Conservation (phyloP, 192 early-diverging fungal species). For the Coemansia sp. region DNA sequence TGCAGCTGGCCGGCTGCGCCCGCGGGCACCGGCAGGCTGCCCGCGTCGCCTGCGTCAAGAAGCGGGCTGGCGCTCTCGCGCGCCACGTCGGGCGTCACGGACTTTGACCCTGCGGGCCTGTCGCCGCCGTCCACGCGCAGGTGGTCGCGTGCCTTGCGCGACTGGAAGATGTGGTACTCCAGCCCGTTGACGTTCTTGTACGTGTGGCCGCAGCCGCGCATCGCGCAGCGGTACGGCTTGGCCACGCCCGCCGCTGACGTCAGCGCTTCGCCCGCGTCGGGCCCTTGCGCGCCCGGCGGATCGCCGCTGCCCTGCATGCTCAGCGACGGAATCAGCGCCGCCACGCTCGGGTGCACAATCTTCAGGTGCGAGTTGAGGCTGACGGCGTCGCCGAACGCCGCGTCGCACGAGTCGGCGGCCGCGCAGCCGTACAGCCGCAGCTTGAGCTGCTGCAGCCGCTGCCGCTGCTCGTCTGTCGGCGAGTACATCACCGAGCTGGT, state of each 20-base stretch:
- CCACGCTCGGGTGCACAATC: slow-evolving; percentile 33
- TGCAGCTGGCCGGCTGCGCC: slow-evolving; percentile 6
- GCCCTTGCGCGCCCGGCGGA: background rate
- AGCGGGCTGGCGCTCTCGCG: background rate
- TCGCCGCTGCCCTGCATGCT: slow-evolving; percentile 1
- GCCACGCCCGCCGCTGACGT: background rate
- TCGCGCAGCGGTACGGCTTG: slow-evolving; percentile 65
- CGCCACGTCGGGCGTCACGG: background rate
- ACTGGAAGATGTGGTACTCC: slow-evolving; percentile 70
- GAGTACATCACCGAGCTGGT: slow-evolving; percentile 43
- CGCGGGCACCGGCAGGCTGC: too few relatives aligned
- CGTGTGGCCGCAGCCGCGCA: slow-evolving; percentile 60
- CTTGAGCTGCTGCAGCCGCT: slow-evolving; percentile 38
- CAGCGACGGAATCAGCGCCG: slow-evolving; percentile 38
- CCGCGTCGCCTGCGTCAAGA: too few relatives aligned
- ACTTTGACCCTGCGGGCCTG: background rate
- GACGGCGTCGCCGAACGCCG: slow-evolving; percentile 34
- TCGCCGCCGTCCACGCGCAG: background rate
- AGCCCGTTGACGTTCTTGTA: slow-evolving; percentile 87
- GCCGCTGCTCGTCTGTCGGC: slow-evolving; percentile 50
- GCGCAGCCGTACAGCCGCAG: slow-evolving; percentile 52
- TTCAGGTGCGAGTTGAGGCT: slow-evolving; percentile 49
- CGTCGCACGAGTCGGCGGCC: slow-evolving; percentile 32
- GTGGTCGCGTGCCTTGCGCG: slow-evolving; percentile 46
- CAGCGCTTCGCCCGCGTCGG: background rate